Evolutionary conservation across 768 basidiomycete genomes (phyloP).

Genomic region (Russula sp.): DNA sequence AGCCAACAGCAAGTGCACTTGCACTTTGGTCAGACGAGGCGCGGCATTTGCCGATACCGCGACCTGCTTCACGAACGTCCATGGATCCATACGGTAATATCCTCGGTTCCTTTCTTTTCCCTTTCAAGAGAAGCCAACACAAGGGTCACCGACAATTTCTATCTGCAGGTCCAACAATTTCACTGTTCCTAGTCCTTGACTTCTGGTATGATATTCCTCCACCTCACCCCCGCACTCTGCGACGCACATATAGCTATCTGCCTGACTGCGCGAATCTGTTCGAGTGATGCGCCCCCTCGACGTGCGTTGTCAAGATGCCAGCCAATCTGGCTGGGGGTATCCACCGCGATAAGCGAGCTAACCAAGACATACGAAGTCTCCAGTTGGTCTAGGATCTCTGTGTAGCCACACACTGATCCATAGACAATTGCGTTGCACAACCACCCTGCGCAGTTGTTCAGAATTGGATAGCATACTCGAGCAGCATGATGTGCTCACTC

Average conservation of each 20-base stretch:
- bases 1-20: neutral
- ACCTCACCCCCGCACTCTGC: conserved; percentile 46
- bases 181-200: conserved; percentile 20
- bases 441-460: conserved; percentile 43
- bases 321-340: conserved; percentile 57
- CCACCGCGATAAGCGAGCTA: conserved; percentile 58
- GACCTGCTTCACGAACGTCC: neutral
- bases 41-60: conserved; percentile 14
- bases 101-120: neutral
- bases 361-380: conserved; percentile 62
- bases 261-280: conserved; percentile 54
- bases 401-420: conserved; percentile 53
- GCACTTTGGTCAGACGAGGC: conserved; percentile 10
- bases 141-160: neutral
- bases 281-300: conserved; percentile 51
- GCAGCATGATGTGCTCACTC: conserved; percentile 42
- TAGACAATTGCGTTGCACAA: conserved; percentile 55
- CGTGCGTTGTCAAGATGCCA: conserved; percentile 64
- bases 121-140: neutral
- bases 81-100: neutral
- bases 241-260: conserved; percentile 54
- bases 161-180: no score
- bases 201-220: conserved; percentile 53
- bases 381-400: conserved; percentile 45
- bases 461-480: neutral